Base-by-base conservation (phyloP, 23 red algal genomes). In the Gracilaria gracilis region DNA sequence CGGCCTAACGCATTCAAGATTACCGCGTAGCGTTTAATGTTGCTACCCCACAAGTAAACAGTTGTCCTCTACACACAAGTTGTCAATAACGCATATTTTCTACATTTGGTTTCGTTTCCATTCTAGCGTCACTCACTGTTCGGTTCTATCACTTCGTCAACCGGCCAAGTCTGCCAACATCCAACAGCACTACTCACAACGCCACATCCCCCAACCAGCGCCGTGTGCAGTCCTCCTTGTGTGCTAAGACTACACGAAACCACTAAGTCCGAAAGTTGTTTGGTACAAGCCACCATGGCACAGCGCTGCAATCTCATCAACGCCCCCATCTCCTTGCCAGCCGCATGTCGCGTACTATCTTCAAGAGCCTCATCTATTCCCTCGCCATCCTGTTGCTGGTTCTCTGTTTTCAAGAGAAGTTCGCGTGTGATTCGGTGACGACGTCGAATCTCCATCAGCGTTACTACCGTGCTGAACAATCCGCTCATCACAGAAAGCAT, bases 131-230 rank as follows among this genome's bases (percentile, higher is more conserved):
- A 62, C 24, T 62, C 59, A 24, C 59, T 62, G 24, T 62, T 62
- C 21, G 29, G 29, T 12, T 79, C 72, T 24, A 47, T 79, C 21
- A 76, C 33, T 46, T 57, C 40, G 29, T 64, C 38, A 19, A 19
- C 61, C 20, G 91, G 91, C 91, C 91, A 93, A 24, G 77, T 72
- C 33, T 93, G 80, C 64, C 81, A 86, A 29, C 51, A 74, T 57
- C 64, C 81, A 34, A 93, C 74, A 17, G 73, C 24, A 29, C 81
- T 74, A 65, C 81, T 87, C 21, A 86, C 70, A 27, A 93, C 80
- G 17, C 91, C 91, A 50, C 79, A 84, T 16, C 61, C 65, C 12
- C 91, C 91, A 11, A 84, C 79, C 40, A 84, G 16, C 20, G 67
- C 89, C 25, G 61, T 28, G 78, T 83, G 79, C 32, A 72, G 23